phyloP scores from a whole-genome alignment of 2,329 filamentous ascomycete genomes.

The Claviceps sp. region DNA sequence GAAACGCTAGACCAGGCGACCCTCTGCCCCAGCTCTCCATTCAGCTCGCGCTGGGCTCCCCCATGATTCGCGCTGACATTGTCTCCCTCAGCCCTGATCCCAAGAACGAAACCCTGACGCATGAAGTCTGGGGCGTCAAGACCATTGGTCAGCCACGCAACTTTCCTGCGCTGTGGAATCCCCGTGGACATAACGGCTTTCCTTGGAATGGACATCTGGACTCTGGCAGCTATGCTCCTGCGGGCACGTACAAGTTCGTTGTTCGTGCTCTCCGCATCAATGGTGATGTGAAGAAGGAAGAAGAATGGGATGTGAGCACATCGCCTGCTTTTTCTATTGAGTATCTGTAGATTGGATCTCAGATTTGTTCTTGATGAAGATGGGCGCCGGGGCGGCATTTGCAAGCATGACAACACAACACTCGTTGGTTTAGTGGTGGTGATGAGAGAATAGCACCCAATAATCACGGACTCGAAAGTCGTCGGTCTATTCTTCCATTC shows the following conservation, averaged over 20 bases:
- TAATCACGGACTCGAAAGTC: too few species aligned
- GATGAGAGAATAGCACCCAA: too few species aligned
- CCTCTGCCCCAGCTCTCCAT: slow-evolving; percentile 27
- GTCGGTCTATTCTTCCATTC: too few species aligned
- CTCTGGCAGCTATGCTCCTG: slow-evolving; percentile 32
- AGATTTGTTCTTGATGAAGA: too few species aligned
- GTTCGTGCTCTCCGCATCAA: slow-evolving; percentile 37
- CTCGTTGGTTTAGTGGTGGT: too few species aligned
- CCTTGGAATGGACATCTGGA: slow-evolving; percentile 34
- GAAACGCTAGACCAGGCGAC: slow-evolving; percentile 18
- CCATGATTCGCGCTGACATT: slow-evolving; percentile 30
- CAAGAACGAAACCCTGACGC: slow-evolving; percentile 12
- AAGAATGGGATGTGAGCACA: slow-evolving; percentile 33
- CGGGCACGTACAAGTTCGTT: slow-evolving; percentile 35
- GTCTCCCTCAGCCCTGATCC: slow-evolving; percentile 20
- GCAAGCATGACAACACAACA: too few species aligned
- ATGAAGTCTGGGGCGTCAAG: slow-evolving; percentile 23
- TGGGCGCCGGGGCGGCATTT: too few species aligned
- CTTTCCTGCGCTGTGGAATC: slow-evolving; percentile 24
- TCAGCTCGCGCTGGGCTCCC: slow-evolving; percentile 31
- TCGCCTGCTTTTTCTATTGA: slow-evolving; percentile 12
- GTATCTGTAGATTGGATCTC: slow-evolving; percentile 18
- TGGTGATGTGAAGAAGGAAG: slow-evolving; percentile 28
- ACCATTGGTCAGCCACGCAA: slow-evolving; percentile 28
- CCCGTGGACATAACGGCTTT: slow-evolving; percentile 13